A percentile compares a stretch with the other conserved stretches of the same genome.
Conservation (phyloP, 768 basidiomycete species). For the Boletus fagicola region DNA sequence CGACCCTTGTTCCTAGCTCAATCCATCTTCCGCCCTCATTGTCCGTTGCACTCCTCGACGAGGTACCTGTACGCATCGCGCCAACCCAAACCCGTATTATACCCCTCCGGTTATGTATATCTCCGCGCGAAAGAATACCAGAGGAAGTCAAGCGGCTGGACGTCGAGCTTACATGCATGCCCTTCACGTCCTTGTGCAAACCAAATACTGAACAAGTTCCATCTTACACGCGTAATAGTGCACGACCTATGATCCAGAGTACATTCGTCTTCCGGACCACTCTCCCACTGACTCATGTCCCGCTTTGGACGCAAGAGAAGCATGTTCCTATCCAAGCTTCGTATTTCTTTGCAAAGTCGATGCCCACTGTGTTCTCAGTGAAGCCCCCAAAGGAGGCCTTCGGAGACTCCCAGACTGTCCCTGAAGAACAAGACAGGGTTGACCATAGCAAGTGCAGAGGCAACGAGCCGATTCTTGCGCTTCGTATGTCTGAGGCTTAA, state of each 20-base stretch:
- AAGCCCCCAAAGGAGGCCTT: constrained; percentile 50
- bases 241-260: background rate
- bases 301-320: constrained; percentile 38
- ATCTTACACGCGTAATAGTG: background rate
- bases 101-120: constrained; percentile 50
- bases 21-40: constrained; percentile 15
- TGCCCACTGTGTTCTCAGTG: constrained; percentile 57
- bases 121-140: constrained; percentile 29
- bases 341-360: constrained; percentile 54
- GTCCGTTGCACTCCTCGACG: constrained; percentile 17
- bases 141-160: constrained; percentile 35
- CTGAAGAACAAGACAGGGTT: background rate
- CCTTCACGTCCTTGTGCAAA: background rate
- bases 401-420: constrained; percentile 1
- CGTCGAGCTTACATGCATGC: constrained; percentile 38
- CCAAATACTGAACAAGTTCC: background rate
- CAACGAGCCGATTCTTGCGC: constrained; percentile 54
- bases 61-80: constrained; percentile 40
- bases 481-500: constrained; percentile 47
- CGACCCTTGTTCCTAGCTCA: constrained; percentile 2
- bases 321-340: constrained; percentile 49
- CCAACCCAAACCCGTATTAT: constrained; percentile 63
- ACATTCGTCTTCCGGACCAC: constrained; percentile 32
- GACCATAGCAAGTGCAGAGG: constrained; percentile 12
- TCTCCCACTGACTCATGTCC: constrained; percentile 47